phyloP scores from a whole-genome alignment of 1,284 basidiomycete genomes.

The Papiliotrema terrestris region DNA sequence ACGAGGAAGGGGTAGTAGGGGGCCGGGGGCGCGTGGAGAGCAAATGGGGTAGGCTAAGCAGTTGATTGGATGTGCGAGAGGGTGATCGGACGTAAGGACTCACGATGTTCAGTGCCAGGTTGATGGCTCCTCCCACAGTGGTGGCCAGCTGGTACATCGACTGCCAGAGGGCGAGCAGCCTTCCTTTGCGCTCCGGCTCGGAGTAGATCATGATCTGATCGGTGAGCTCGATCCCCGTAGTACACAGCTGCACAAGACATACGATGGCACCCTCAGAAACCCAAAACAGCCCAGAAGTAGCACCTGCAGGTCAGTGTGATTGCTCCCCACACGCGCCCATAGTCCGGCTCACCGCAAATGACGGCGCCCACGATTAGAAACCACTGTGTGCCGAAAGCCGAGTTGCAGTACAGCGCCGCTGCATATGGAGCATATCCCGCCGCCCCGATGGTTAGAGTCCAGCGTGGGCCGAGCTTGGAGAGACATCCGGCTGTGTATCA shows the following conservation, averaged over 20 bases:
- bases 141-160: no score
- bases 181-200: constrained; percentile 26
- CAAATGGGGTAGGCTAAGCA: no score
- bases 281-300: constrained; percentile 3
- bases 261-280: no score
- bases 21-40: no score
- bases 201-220: constrained; percentile 21
- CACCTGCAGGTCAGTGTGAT: constrained; percentile 32
- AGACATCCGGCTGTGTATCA: neutral
- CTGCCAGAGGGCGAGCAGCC: constrained; percentile 28
- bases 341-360: constrained; percentile 29
- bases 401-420: constrained; percentile 26
- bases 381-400: constrained; percentile 29
- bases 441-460: constrained; percentile 28
- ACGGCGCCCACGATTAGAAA: constrained; percentile 43
- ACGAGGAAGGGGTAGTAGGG: no score
- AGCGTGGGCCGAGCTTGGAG: constrained; percentile 20
- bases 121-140: no score
- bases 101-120: no score
- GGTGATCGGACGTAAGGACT: no score
- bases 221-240: no score
- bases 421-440: constrained; percentile 38
- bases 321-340: constrained; percentile 15
- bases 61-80: no score
- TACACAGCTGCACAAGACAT: no score